Base-by-base conservation (phyloP, 2,329 filamentous ascomycete genomes). In the Aschersonia sp. region DNA sequence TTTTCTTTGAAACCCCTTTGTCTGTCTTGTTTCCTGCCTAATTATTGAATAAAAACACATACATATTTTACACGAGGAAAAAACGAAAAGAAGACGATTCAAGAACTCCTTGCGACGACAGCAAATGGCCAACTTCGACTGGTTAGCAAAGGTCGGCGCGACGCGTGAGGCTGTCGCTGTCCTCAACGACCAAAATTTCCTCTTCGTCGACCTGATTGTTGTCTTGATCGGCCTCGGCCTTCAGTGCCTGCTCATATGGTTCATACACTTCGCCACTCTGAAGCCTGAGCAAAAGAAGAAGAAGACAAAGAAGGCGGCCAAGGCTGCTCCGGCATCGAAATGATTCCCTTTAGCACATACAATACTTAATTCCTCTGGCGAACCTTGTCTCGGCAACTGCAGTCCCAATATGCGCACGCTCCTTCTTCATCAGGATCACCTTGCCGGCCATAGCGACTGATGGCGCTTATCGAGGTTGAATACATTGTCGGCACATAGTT, bases 211-310 rank as follows among this genome's bases (percentile, higher is more conserved):
- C 52, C 71, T 80, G 51, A 52, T 80, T 52, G 60, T 77, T 58
- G 74, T 75, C 50, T 65, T 80, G 48, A 57, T 76, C 56, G 64
- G 63, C 51, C 55, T 78, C 46, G 66, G 66, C 51, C 57, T 71
- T 6, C 65, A 78, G 54, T 60, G 59, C 49, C 55, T 67, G 7
- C 61, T 79, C 45, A 61, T 75, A 47, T 78, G 72, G 72, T 78
- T 70, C 63, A 80, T 80, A 56, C 74, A 78, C 62, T 72, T 66
- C 56, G 75, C 74, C 50, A 80, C 77, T 28, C 52, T 77, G 64
- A 80, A 80, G 65, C 76, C 76, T 12, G 74, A 77, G 57, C 77
- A 80, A 61, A 73, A 66, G 59, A 75, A 74, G 61, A 69, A 68
- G 58, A 70, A 69, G 55, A 61, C 66, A 45, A 61, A 58, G 38